These are phyloP conservation scores for Boletus rufocinnamomeus DNA, from an alignment of 768 basidiomycete genomes.

Conservation along the genomic window DNA sequence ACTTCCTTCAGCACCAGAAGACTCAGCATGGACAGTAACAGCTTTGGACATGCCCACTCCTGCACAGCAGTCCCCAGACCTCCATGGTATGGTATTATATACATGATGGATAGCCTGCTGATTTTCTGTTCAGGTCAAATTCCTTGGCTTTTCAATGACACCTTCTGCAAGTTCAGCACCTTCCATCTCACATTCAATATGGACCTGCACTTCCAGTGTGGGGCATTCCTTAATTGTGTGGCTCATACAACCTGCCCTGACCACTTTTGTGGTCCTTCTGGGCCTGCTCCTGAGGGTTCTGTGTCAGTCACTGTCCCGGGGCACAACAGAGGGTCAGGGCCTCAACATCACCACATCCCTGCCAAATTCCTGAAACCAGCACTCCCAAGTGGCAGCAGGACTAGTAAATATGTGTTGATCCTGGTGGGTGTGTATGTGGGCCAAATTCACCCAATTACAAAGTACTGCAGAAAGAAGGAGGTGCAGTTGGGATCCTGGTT, in stretches of 20 bases:
- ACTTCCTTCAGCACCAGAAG: too few relatives aligned
- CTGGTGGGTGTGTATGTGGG: not conserved
- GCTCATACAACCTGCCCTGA: not conserved
- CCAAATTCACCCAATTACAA: not conserved
- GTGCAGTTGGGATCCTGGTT: not conserved
- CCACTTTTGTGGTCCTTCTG: not conserved
- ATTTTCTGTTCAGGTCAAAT: not conserved
- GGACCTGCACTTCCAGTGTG: not conserved
- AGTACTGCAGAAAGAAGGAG: not conserved
- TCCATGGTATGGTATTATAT: too few relatives aligned
- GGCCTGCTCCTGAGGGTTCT: not conserved
- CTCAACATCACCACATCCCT: not conserved
- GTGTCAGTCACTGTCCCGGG: not conserved
- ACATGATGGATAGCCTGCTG: not conserved
- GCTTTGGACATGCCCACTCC: too few relatives aligned
- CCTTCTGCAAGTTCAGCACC: not conserved
- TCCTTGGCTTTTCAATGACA: not conserved
- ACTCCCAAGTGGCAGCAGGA: not conserved
- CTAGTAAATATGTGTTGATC: not conserved
- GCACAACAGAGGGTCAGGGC: not conserved
- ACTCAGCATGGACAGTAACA: too few relatives aligned
- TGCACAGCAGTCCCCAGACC: too few relatives aligned
- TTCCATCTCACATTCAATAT: not conserved
- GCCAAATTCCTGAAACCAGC: not conserved
- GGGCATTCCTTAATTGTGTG: not conserved